Evolutionary conservation across 495 filamentous ascomycete genomes (phyloP), one percentile per base, ranked within the genome.

Genomic region (Penicillium paxilli): DNA sequence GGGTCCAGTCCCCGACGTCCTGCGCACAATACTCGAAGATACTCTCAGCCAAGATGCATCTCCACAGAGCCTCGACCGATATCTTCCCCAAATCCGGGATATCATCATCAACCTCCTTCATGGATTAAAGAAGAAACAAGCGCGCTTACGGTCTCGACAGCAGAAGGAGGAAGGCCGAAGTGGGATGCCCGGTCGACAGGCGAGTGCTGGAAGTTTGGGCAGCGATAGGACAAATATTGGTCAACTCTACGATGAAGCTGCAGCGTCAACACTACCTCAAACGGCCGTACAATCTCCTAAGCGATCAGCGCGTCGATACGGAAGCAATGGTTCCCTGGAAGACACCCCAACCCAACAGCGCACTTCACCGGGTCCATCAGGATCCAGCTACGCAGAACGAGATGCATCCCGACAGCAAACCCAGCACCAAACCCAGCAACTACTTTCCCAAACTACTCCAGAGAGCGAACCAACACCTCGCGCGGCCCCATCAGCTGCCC

Each of bases 31-130:
- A 47, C 79, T 98, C 28, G 94, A 98, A 72, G 90, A 96, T 46
- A 98, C 95, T 0, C 78, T 98, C 16, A 96, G 92, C 66, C 95
- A 98, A 64, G 92, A 98, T 76, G 95, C 94, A 11, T 96, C 89
- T 58, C 82, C 90, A 25, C 86, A 92, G 62, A 96, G 92, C 63
- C 79, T 98, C 44, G 94, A 98, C 62, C 85, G 85, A 57, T 98
- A 92, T 68, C 79, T 98, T 24, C 94, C 94, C 0, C 86, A 85
- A 22, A 98, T 98, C 57, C 85, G 94, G 55, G 94, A 98, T 68
- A 98, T 98, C 55, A 98, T 98, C 64, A 97, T 98, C 63, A 96
- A 93, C 62, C 82, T 98, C 10, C 83, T 98, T 9, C 92, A 98
- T 68, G 94, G 94, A 2, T 71, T 98, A 30, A 98, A 98, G 73